Evolutionary conservation across 2,329 filamentous ascomycete genomes (phyloP).

Genomic region (Neurospora sp.): DNA sequence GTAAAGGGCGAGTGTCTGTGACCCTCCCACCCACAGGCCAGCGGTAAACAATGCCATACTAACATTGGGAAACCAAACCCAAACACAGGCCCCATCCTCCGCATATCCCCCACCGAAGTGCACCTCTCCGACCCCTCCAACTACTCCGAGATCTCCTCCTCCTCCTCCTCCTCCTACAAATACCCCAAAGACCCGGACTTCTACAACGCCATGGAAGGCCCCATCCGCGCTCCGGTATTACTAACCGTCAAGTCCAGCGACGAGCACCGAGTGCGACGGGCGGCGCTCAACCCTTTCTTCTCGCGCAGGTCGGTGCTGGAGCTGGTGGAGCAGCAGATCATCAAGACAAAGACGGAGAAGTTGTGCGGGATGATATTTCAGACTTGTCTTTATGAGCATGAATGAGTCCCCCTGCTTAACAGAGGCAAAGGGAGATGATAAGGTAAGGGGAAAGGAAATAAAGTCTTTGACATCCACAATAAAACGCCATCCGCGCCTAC

Average conservation of each 20-base stretch:
- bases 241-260: slow-evolving; percentile 13
- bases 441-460: neutral
- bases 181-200: slow-evolving; percentile 12
- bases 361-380: neutral
- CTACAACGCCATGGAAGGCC: slow-evolving; percentile 11
- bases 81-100: slow-evolving; percentile 16
- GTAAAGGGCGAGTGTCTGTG: no score
- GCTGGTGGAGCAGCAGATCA: slow-evolving; percentile 18
- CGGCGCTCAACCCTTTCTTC: slow-evolving; percentile 20
- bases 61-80: neutral
- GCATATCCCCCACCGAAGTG: slow-evolving; percentile 21
- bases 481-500: slow-evolving; percentile 19
- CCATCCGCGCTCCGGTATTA: slow-evolving; percentile 4
- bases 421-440: neutral
- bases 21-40: no score
- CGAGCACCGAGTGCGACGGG: slow-evolving; percentile 11
- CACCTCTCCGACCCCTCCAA: slow-evolving; percentile 19
- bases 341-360: slow-evolving; percentile 13
- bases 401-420: neutral
- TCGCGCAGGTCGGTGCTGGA: slow-evolving; percentile 19
- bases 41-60: neutral
- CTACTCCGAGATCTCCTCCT: slow-evolving; percentile 17
- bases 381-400: neutral
- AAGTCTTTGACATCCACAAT: slow-evolving; percentile 18
- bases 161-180: slow-evolving; percentile 6